phyloP scores from a whole-genome alignment of 331 rosid species.

The Acacia pycnantha region DNA sequence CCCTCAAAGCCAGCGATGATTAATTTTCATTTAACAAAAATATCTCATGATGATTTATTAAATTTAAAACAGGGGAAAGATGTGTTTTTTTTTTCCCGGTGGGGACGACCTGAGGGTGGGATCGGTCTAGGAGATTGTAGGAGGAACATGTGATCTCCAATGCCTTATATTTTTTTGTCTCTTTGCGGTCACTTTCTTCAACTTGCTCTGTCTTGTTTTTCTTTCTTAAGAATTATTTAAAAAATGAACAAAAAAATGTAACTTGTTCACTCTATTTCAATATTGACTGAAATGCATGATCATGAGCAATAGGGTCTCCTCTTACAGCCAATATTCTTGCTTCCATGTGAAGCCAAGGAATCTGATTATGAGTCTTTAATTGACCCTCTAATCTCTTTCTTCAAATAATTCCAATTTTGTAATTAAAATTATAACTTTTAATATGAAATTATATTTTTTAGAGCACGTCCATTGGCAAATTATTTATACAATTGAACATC shows the following conservation, averaged over 20 bases:
- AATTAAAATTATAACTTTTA: not conserved
- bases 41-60: not conserved
- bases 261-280: not conserved
- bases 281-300: not conserved
- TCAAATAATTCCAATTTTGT: not conserved
- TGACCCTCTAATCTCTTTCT: not conserved
- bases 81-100: not conserved
- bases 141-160: not conserved
- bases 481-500: not conserved
- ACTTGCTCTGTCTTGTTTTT: not conserved
- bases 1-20: not conserved
- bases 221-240: not conserved
- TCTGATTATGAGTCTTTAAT: not conserved
- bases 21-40: not conserved
- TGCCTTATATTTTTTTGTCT: not conserved
- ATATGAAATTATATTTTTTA: not conserved
- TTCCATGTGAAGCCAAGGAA: not conserved
- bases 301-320: not conserved
- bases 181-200: not conserved
- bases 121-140: not conserved
- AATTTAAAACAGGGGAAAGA: not conserved
- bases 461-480: not conserved
- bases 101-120: not conserved
- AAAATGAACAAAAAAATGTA: not conserved
- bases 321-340: not conserved